Conservation (phyloP, 2,329 filamentous ascomycete species). For the Davidsoniella virescens region DNA sequence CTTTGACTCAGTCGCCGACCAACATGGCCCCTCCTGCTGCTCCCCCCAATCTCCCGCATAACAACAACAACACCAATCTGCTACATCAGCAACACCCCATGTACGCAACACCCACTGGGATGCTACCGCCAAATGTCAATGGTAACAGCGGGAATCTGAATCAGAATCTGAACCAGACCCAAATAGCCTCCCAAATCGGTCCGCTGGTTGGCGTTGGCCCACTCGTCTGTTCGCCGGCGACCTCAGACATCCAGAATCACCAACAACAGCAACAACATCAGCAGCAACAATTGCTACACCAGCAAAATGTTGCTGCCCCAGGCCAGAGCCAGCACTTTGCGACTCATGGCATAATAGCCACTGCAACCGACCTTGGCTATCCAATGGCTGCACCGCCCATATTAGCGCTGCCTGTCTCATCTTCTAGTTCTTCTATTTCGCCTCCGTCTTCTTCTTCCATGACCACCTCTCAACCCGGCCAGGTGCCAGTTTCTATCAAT, state of each 20-base stretch:
- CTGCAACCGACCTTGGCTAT: background rate
- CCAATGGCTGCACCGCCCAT: background rate
- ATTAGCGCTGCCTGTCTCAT: background rate
- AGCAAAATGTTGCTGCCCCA: background rate
- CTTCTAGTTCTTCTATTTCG: background rate
- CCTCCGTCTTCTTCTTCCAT: background rate
- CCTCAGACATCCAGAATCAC: background rate
- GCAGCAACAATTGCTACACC: background rate
- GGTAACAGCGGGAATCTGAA: background rate
- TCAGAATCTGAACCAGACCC: background rate
- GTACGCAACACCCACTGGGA: background rate
- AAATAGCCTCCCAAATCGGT: background rate
- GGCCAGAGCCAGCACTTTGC: background rate
- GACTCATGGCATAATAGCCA: background rate
- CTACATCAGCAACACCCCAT: background rate
- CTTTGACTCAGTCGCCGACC: constrained; percentile 1
- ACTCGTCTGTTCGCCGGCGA: background rate
- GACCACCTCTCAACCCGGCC: background rate
- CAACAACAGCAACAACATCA: background rate
- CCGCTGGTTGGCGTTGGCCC: background rate
- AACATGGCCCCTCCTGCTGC: background rate
- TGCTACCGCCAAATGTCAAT: background rate
- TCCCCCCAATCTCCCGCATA: background rate
- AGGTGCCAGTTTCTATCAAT: background rate
- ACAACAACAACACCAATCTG: background rate